Evolutionary conservation across 2,329 filamentous ascomycete genomes (phyloP).

Genomic region (Tolypocladium sp.): DNA sequence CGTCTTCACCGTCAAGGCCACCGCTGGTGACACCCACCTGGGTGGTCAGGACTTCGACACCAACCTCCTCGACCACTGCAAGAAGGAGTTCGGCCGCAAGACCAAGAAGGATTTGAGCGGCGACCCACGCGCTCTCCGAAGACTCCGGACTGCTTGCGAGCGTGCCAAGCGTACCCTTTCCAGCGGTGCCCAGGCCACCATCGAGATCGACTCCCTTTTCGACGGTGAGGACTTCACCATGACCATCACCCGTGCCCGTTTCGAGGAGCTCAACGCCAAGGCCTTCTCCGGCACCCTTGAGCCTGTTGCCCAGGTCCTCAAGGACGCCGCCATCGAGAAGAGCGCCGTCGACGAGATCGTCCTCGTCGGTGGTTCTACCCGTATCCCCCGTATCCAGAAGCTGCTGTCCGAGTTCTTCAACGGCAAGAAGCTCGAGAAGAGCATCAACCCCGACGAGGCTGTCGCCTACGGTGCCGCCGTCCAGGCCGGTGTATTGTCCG

Average conservation of each 20-base stretch:
- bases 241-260: slow-evolving; percentile 95
- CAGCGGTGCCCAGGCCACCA: slow-evolving; percentile 92
- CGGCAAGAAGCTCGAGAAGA: slow-evolving; percentile 99
- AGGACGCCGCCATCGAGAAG: slow-evolving; percentile 86
- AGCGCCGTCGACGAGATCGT: slow-evolving; percentile 94
- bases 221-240: slow-evolving; percentile 97
- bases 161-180: slow-evolving; percentile 99
- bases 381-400: slow-evolving; percentile 99
- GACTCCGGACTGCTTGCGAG: slow-evolving; percentile 96
- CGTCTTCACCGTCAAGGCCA: slow-evolving; percentile 98
- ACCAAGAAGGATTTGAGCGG: slow-evolving; percentile 71
- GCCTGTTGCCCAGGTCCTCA: slow-evolving; percentile 92
- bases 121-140: slow-evolving; percentile 86
- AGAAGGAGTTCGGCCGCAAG: slow-evolving; percentile 77
- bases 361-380: slow-evolving; percentile 95
- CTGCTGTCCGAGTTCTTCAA: slow-evolving; percentile 98
- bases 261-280: slow-evolving; percentile 97
- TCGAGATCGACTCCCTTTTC: slow-evolving; percentile 98
- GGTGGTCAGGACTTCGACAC: slow-evolving; percentile 96
- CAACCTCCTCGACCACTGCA: slow-evolving; percentile 91
- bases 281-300: slow-evolving; percentile 89
- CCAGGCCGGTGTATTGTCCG: slow-evolving; percentile 96
- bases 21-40: slow-evolving; percentile 93
- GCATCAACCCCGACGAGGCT: slow-evolving; percentile 99
- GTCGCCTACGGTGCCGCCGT: slow-evolving; percentile 98